A percentile compares a stretch with the other conserved stretches of the same genome.
Evolutionary conservation across 2,329 filamentous ascomycete species (phyloP).

Genomic region (Erysiphe neolycopersici): DNA sequence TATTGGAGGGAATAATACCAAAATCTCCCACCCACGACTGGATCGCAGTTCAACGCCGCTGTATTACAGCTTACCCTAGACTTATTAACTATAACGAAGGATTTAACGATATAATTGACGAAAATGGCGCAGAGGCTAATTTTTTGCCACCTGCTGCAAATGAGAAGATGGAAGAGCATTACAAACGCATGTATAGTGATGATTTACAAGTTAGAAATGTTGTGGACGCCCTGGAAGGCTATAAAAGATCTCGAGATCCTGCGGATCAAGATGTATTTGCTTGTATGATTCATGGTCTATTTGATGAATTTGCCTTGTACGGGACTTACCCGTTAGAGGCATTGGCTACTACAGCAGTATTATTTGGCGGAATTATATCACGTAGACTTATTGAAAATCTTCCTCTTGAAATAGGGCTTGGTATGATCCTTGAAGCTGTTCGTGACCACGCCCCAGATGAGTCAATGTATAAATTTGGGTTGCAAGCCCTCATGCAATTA

Average conservation of each 20-base stretch:
- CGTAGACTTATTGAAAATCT: constrained; percentile 76
- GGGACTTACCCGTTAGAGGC: constrained; percentile 90
- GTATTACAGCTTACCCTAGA: constrained; percentile 76
- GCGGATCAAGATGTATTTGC: constrained; percentile 85
- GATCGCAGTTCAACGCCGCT: constrained; percentile 57
- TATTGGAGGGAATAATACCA: constrained; percentile 44
- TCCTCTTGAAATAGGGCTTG: constrained; percentile 76
- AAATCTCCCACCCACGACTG: constrained; percentile 36
- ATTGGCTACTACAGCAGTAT: constrained; percentile 76
- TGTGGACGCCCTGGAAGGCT: constrained; percentile 56
- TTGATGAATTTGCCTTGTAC: constrained; percentile 93
- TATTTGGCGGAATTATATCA: constrained; percentile 91
- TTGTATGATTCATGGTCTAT: constrained; percentile 94
- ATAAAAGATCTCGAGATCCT: constrained; percentile 66
- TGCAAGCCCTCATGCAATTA: constrained; percentile 81
- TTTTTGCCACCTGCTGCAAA: constrained; percentile 54
- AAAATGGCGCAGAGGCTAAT: constrained; percentile 61
- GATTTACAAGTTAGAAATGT: constrained; percentile 70
- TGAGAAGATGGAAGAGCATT: constrained; percentile 85
- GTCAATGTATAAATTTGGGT: constrained; percentile 93
- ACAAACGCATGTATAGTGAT: constrained; percentile 91
- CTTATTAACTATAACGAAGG: constrained; percentile 92
- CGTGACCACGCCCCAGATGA: constrained; percentile 59
- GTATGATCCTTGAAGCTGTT: constrained; percentile 94
- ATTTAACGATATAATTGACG: constrained; percentile 73